phyloP scores from a whole-genome alignment of 306 rosid genomes.

The Prinsepia uniflora region DNA sequence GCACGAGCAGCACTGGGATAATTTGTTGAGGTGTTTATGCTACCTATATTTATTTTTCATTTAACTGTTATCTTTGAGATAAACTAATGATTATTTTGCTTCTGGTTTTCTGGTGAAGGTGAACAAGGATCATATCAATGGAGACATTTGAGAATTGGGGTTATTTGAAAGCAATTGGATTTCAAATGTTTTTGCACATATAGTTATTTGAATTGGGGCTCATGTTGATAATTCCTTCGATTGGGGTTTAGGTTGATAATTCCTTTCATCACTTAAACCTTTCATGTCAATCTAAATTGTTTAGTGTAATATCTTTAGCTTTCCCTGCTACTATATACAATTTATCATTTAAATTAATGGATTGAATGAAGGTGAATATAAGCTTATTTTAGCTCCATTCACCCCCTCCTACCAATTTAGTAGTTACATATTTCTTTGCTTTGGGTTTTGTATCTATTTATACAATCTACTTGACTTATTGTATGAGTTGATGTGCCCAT shows the following conservation, averaged over 20 bases:
- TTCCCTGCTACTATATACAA: background rate
- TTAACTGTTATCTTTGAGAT: background rate
- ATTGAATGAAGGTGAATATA: too few relatives aligned
- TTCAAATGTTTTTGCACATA: too few relatives aligned
- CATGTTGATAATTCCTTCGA: too few relatives aligned
- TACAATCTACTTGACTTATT: background rate
- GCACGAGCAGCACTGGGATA: constrained; percentile 96
- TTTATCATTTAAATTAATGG: too few relatives aligned
- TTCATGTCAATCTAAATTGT: background rate
- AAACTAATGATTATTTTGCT: constrained; percentile 8
- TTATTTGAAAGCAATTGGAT: too few relatives aligned
- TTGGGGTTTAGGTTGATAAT: too few relatives aligned
- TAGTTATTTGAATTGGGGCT: too few relatives aligned
- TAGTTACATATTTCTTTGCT: background rate
- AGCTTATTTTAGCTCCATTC: too few relatives aligned
- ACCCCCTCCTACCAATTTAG: background rate
- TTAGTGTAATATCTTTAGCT: background rate
- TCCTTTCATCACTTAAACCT: too few relatives aligned
- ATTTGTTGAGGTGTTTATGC: constrained; percentile 62
- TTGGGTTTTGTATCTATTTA: background rate
- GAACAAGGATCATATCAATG: too few relatives aligned
- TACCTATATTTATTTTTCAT: constrained; percentile 2
- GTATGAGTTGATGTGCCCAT: background rate
- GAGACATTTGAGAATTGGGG: too few relatives aligned
- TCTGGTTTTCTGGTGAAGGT: too few relatives aligned